Base-by-base conservation (phyloP, 257 asterid genomes). In the Capsicum baccatum region DNA sequence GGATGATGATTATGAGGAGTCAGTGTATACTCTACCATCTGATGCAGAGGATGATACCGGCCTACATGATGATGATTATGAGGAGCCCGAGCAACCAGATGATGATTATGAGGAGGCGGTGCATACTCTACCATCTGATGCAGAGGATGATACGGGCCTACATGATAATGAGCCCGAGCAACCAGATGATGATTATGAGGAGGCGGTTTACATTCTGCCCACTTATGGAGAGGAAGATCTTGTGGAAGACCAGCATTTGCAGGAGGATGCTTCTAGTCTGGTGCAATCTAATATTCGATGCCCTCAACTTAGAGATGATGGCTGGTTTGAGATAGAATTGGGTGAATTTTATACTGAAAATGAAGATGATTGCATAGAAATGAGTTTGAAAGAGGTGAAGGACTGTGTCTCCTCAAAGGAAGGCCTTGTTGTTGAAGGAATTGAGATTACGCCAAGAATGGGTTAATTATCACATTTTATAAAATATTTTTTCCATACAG, bases 361-460 rank as follows among this genome's bases (percentile, higher is more conserved):
- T 17, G 33, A 59, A 59, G 66, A 59, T 17, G 33, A 59, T 59
- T 59, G 11, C 66, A 59, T 59, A 59, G 33, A 59, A 17, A 59
- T 59, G 66, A 59, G 66, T 6, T 6, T 59, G 12, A 17, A n/a
- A 17, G 66, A 59, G 26, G 71, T 33, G 47, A 33, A 66, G 47
- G 17, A 55, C 15, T 54, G 15, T 64, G 16, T 13, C 4, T 10
- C 6, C 33, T 2, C 2, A 6, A 66, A 66, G 47, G 0, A 2
- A 6, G 71, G 47, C 47, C 71, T 66, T 33, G 12, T 66, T 66
- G 71, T 66, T 66, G 71, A 66, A 66, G 71, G 71, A 26, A 66
- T 66, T 66, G n/a, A 66, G 47, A 33, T 66, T 11, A 64, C 17
- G n/a, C 71, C 47, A 64, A 64, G 44, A 64, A 5, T 33, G 39